Base-by-base conservation (phyloP, 768 basidiomycete species). In the Melanogaster broomeanus region DNA sequence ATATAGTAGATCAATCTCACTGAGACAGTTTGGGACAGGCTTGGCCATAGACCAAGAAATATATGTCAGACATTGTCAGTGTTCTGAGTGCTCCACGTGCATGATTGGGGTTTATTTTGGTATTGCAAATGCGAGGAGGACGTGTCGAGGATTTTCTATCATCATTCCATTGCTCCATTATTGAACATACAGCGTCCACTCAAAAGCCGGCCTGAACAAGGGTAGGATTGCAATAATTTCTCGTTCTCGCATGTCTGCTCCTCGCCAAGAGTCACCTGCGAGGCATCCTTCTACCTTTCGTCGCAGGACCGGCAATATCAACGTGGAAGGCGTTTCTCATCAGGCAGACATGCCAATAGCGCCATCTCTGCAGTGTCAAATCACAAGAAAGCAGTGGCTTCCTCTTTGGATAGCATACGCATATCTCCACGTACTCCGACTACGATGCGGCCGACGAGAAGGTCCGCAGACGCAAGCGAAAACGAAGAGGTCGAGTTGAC, bases 401-500 rank as follows among this genome's bases (percentile, higher is more conserved):
- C 84, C 22, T 83, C 83, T 33, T 65, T 86, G 49, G 78, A 79
- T 60, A 80, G 77, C 55, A 82, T 84, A 49, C 77, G 76, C 51
- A 81, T 85, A 52, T 75, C 77, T 38, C 82, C 84, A 42, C 79
- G 83, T 37, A 79, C 77, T 0, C 66, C 72, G 18, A 62, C 64
- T 49, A 63, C 72, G 25, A 71, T 75, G 42, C 72, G 73, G 40
- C 69, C 74, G 28, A 42, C 72, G 16, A 54, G 69, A 30, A 62
- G 60, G 42, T 45, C 51, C 53, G 70, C 48, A 56, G 72, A 68
- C 34, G 19, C 37, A 18, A 48, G 31, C 22, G 59, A 57, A 41
- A 77, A 73, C 41, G 85, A 86, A 46, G 81, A 81, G 31, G 74
- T 88, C 0, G 83, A 88, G 65, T 67, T 90, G 24, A 79, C 74